phyloP scores from a whole-genome alignment of 768 basidiomycete species.

The Collybia nuda region DNA sequence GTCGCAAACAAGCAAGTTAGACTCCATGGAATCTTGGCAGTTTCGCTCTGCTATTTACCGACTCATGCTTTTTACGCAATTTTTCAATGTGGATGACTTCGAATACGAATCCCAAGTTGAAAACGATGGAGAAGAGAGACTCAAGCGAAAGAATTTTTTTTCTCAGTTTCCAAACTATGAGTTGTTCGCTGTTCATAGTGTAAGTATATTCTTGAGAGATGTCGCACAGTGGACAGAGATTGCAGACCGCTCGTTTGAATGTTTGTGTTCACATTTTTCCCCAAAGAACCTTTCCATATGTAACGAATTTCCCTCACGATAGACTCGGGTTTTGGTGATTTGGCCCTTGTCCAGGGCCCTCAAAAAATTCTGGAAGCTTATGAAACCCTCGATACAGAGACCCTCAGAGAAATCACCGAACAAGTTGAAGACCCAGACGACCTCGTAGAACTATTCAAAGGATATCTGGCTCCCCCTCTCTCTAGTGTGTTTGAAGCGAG shows the following conservation, averaged over 20 bases:
- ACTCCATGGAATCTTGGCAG: constrained; percentile 18
- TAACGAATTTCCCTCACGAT: background rate
- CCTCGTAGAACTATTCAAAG: background rate
- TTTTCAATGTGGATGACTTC: constrained; percentile 2
- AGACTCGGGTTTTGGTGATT: background rate
- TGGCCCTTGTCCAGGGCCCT: constrained; percentile 7
- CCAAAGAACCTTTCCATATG: background rate
- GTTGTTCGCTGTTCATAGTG: constrained; percentile 10
- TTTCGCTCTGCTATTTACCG: constrained; percentile 22
- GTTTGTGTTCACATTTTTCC: background rate
- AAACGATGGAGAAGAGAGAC: background rate
- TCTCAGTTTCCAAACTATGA: constrained; percentile 9
- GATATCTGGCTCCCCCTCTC: constrained; percentile 15
- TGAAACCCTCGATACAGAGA: background rate
- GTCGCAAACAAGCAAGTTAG: constrained; percentile 15
- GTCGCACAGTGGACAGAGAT: background rate
- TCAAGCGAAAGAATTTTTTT: constrained; percentile 6
- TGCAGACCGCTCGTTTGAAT: background rate
- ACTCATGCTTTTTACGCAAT: constrained; percentile 13
- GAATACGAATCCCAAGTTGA: constrained; percentile 4
- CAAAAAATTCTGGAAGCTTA: constrained; percentile 11
- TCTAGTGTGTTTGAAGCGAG: constrained; percentile 16
- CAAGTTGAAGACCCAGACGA: background rate
- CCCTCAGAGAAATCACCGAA: background rate
- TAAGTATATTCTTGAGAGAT: constrained; percentile 6